Evolutionary conservation across 768 basidiomycete genomes (phyloP).

Genomic region (Cyclocybe cylindracea): DNA sequence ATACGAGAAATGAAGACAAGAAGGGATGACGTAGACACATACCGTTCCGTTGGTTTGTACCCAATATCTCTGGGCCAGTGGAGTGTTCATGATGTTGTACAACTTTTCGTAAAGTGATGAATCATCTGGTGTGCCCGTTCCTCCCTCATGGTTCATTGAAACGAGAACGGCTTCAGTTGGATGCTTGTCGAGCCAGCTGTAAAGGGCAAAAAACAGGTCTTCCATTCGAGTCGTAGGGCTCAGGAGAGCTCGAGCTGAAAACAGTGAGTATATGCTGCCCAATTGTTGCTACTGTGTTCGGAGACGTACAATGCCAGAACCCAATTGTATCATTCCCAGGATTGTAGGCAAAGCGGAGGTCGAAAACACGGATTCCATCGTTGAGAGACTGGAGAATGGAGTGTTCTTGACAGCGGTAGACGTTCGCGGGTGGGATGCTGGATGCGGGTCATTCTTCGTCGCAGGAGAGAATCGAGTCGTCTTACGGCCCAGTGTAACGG

Average conservation of each 20-base stretch:
- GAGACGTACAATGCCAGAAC: constrained; percentile 43
- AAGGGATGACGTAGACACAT: not conserved
- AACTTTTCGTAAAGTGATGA: constrained; percentile 41
- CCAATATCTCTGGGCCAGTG: constrained; percentile 46
- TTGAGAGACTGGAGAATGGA: constrained; percentile 47
- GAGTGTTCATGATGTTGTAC: constrained; percentile 1
- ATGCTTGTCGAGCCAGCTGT: constrained; percentile 52
- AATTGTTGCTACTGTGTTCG: not conserved
- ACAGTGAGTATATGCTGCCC: not conserved
- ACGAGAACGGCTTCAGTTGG: constrained; percentile 52
- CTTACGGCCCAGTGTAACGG: constrained; percentile 47
- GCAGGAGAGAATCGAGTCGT: not conserved
- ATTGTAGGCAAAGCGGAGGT: constrained; percentile 49
- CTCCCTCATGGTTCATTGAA: constrained; percentile 50
- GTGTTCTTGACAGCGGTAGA: constrained; percentile 45
- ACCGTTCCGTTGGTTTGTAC: constrained; percentile 41
- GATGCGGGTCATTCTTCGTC: not conserved
- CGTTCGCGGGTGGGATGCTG: constrained; percentile 33
- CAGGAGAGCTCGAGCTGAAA: constrained; percentile 39
- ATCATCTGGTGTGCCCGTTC: constrained; percentile 45
- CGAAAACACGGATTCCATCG: constrained; percentile 52
- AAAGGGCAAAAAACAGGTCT: constrained; percentile 48
- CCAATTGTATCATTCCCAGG: constrained; percentile 53
- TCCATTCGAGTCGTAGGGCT: constrained; percentile 46
- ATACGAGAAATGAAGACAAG: constrained; percentile 12